Evolutionary conservation across 441 rosid genomes (phyloP), one percentile per base, ranked within the genome.

Genomic region (Biscutella laevigata): DNA sequence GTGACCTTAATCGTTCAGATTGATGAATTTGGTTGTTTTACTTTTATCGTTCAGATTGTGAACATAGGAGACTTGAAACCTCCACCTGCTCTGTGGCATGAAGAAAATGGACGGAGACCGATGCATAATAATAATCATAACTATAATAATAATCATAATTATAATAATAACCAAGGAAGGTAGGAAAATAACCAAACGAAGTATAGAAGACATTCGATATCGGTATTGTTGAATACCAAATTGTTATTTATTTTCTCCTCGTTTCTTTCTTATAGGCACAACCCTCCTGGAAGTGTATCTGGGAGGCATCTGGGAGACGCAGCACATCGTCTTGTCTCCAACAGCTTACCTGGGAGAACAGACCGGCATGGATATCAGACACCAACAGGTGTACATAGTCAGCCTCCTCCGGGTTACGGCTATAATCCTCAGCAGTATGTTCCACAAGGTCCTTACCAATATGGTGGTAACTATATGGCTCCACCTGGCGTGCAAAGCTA

Each of bases 81-180:
- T 38, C 82, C 48, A 32, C 84, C 95, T 52, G 73, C 70, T 47
- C 69, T 92, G 56, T 92, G 99, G 99, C 99, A 92, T 57, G 97
- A 88, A 61, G 95, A 92, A 5, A 64, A 71, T 34, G 79, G 92
- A 44, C 74, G 86, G 71, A 73, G 76, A 68, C 86, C 88, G 7
- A 75, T 71, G 81, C 77, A 79, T 62, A 78, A 60, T 62, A 69
- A 50, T 24, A 21, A 61, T 1, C 26, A 26, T 3, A 39, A 9
- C 25, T 12, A 44, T 45, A 42, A 24, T 5, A 42, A 42, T 22
- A 11, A 42, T 22, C 2, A 20, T 6, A 13, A 25, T 24, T 17
- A 9, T 13, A 13, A 55, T 37, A 59, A 63, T 12, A 26, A 58
- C 19, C 66, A 66, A 6, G 66, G 66, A 29, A 59, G 71, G 71